Evolutionary conservation across 2,329 filamentous ascomycete genomes (phyloP), one percentile per base, ranked within the genome.

Genomic region (Microsporum canis): DNA sequence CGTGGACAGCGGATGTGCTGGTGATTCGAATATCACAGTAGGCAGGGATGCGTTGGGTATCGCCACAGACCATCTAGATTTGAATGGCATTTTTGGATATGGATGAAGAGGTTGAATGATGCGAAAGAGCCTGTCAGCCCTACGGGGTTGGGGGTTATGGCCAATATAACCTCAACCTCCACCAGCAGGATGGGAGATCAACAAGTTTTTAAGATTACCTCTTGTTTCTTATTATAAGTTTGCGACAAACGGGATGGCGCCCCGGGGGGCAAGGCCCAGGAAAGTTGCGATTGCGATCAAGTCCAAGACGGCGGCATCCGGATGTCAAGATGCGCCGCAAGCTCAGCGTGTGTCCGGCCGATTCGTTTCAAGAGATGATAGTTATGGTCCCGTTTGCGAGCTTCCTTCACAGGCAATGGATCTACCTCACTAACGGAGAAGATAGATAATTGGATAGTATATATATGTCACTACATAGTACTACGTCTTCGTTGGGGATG

Each of bases 11-110:
- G 73, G 68, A 6, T 75, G 73, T 2, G 76, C 77, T 2, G 80
- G 78, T 0, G 79, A 81, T 27, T 71, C 73, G 66, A 84, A 81
- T 49, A 84, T 70, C 60, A 77, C 77, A 62, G 78, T 73, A 17
- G 77, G 73, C 7, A 80, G 67, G 3, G 75, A 76, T 17, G 75
- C 70, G 27, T 76, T 67, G 0, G 81, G 80, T 49, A 80, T 75
- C 27, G 76, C 69, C 34, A 79, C 70, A 7, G 68, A 71, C 73
- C 76, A 82, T 57, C 76, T 75, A 0, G 80, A 82, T 71, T 79
- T 78, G 68, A 80, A 75, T 23, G 79, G 78, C 81, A 83, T 82
- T 10, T 34, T 55, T 8, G 17, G 49, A n/a, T 17, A n/a, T 36
- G 49, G 23, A 23, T 23, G 45, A 31, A 29, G 23, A 31, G 3